Conservation (phyloP, 805 yeast genomes). For the Candida vaughaniae region DNA sequence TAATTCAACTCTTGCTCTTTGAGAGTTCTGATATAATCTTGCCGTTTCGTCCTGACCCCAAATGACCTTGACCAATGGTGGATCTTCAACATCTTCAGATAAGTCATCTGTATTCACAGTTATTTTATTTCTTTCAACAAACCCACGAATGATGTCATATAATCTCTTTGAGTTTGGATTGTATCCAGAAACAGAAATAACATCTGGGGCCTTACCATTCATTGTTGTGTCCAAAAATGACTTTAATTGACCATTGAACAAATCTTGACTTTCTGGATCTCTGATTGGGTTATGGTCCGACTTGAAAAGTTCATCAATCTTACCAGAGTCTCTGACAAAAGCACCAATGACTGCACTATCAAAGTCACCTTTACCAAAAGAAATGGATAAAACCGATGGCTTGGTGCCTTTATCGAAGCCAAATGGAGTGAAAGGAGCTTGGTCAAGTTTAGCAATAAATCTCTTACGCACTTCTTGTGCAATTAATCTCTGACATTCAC, state of each 20-base stretch:
- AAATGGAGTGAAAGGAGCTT: slow-evolving; percentile 88
- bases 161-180: slow-evolving; percentile 69
- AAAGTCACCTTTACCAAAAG: slow-evolving; percentile 83
- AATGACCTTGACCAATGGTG: slow-evolving; percentile 64
- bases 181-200: slow-evolving; percentile 85
- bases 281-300: slow-evolving; percentile 69
- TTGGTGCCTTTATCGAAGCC: slow-evolving; percentile 76
- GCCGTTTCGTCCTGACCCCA: slow-evolving; percentile 96
- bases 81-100: slow-evolving; percentile 25
- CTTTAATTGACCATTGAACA: slow-evolving; percentile 61
- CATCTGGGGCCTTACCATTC: slow-evolving; percentile 66
- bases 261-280: slow-evolving; percentile 41
- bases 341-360: slow-evolving; percentile 86
- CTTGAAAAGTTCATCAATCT: slow-evolving; percentile 71
- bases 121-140: slow-evolving; percentile 56
- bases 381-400: slow-evolving; percentile 78
- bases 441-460: slow-evolving; percentile 74
- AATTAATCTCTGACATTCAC: slow-evolving; percentile 70
- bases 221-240: slow-evolving; percentile 62
- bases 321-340: slow-evolving; percentile 76
- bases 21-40: slow-evolving; percentile 77
- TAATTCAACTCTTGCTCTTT: slow-evolving; percentile 71
- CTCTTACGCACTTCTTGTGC: slow-evolving; percentile 67
- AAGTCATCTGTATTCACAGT: slow-evolving; percentile 50
- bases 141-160: slow-evolving; percentile 52